These are phyloP conservation scores for Gonapodya prolifera DNA, from an alignment of 192 early-diverging fungal genomes.

Conservation along the genomic window DNA sequence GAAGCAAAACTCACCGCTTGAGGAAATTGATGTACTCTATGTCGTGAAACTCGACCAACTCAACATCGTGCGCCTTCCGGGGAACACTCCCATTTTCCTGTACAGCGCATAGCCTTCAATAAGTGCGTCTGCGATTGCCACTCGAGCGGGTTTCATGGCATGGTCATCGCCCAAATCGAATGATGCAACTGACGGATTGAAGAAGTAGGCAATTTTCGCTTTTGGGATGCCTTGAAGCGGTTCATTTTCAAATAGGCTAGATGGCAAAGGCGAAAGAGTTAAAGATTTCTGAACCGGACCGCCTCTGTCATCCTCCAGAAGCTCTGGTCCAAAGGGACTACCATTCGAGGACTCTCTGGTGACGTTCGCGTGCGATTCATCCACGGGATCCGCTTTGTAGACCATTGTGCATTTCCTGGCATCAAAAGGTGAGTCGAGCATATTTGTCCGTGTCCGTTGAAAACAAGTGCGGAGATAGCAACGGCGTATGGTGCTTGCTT, in stretches of 20 bases:
- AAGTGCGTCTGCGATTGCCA: slow-evolving; percentile 85
- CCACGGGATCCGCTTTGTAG: too few species aligned
- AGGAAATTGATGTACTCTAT: slow-evolving; percentile 89
- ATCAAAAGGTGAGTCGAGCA: too few species aligned
- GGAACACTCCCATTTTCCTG: slow-evolving; percentile 69
- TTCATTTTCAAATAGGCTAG: not conserved
- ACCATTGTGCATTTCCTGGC: too few species aligned
- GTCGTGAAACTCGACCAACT: slow-evolving; percentile 87
- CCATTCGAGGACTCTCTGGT: too few species aligned
- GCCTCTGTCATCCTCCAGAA: too few species aligned
- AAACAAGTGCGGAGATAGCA: too few species aligned
- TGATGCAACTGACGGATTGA: slow-evolving; percentile 48
- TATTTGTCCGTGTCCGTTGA: too few species aligned
- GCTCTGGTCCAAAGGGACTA: too few species aligned
- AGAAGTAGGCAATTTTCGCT: slow-evolving; percentile 41
- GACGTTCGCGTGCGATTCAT: too few species aligned
- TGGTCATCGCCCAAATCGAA: slow-evolving; percentile 87
- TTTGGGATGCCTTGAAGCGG: not conserved
- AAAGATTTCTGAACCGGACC: too few species aligned
- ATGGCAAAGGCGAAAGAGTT: too few species aligned
- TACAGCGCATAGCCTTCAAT: slow-evolving; percentile 84
- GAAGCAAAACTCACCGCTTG: slow-evolving; percentile 17
- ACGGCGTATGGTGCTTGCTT: too few species aligned
- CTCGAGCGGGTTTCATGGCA: slow-evolving; percentile 93
- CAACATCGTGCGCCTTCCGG: slow-evolving; percentile 69